Conservation (phyloP, 2,329 filamentous ascomycete genomes). For the Ophiocordyceps camponoti-floridani region DNA sequence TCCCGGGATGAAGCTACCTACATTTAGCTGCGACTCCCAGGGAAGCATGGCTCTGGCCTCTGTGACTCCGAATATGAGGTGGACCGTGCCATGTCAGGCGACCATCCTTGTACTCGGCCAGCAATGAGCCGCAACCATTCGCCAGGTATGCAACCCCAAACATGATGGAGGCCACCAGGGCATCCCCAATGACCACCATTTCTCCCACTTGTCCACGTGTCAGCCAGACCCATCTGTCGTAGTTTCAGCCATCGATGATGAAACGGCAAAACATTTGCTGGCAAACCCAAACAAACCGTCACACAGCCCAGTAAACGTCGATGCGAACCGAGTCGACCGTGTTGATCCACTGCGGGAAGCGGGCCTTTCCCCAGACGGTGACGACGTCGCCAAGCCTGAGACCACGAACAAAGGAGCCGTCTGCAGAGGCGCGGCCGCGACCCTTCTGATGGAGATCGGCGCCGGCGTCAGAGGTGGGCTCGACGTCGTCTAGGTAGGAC, state of each 20-base stretch:
- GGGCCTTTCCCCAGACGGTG: slow-evolving; percentile 41
- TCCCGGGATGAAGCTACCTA: no score
- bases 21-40: no score
- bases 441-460: slow-evolving; percentile 22
- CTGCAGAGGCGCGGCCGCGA: slow-evolving; percentile 29
- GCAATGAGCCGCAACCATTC: no score
- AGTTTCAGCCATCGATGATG: neutral
- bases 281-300: neutral
- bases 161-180: no score
- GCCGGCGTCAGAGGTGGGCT: slow-evolving; percentile 22
- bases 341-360: slow-evolving; percentile 38
- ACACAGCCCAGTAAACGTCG: slow-evolving; percentile 40
- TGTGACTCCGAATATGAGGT: no score
- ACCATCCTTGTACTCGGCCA: no score
- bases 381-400: slow-evolving; percentile 42
- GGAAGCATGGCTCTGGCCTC: no score
- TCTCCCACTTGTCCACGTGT: no score
- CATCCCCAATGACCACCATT: no score
- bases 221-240: no score
- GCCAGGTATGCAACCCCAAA: no score
- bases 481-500: slow-evolving; percentile 29
- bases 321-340: slow-evolving; percentile 28
- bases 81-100: no score
- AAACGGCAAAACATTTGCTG: neutral
- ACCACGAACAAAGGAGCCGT: slow-evolving; percentile 36